A percentile compares a stretch with the other conserved stretches of the same genome.
These are phyloP conservation scores for Apocynum venetum DNA, from an alignment of 257 asterid genomes.

Conservation along the genomic window DNA sequence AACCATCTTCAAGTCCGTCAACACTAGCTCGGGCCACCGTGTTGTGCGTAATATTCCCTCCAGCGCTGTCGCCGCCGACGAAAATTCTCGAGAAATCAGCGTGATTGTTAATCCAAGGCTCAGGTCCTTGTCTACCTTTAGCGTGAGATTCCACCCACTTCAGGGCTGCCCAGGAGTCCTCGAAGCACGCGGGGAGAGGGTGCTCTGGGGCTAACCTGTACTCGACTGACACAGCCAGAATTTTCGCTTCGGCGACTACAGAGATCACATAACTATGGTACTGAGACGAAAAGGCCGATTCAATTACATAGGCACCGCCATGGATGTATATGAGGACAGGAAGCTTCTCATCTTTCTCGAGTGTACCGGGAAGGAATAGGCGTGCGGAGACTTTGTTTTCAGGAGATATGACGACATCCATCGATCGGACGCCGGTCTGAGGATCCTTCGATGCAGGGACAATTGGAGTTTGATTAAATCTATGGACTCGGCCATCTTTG, in stretches of 20 bases:
- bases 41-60: constrained; percentile 66
- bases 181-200: constrained; percentile 62
- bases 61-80: constrained; percentile 81
- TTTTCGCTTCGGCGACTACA: constrained; percentile 44
- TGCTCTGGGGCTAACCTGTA: constrained; percentile 72
- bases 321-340: constrained; percentile 70
- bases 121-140: constrained; percentile 29
- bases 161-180: constrained; percentile 50
- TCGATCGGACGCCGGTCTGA: constrained; percentile 41
- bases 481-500: constrained; percentile 49
- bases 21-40: constrained; percentile 33
- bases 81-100: constrained; percentile 47
- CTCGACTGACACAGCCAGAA: constrained; percentile 56
- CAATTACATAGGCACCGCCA: constrained; percentile 66
- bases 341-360: constrained; percentile 27
- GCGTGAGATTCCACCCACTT: constrained; percentile 51
- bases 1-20: constrained; percentile 7
- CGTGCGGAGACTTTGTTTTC: constrained; percentile 42
- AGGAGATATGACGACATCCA: constrained; percentile 48
- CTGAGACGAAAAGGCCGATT: constrained; percentile 52
- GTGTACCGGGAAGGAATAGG: constrained; percentile 48
- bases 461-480: constrained; percentile 13
- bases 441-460: constrained; percentile 51
- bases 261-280: constrained; percentile 43
- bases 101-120: constrained; percentile 50